Conservation (phyloP, 2,329 filamentous ascomycete genomes). For the Paecilomyces sp. region DNA sequence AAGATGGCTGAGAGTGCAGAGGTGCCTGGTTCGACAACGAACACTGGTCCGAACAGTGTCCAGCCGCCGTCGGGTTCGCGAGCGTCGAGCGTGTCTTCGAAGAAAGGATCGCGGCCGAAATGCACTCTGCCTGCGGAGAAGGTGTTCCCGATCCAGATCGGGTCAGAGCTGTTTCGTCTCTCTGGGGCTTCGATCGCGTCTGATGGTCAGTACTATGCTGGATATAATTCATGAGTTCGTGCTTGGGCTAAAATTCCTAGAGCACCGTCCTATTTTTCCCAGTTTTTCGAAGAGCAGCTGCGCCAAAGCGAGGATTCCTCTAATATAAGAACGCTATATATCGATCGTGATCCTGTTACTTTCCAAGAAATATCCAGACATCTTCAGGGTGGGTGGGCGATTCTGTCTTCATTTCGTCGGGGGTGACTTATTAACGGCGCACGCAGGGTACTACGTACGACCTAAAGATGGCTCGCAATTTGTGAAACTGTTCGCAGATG, state of each 20-base stretch:
- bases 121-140: constrained; percentile 47
- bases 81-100: neutral
- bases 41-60: neutral
- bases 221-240: constrained; percentile 2
- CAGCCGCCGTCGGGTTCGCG: neutral
- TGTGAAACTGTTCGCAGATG: constrained; percentile 87
- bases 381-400: constrained; percentile 55
- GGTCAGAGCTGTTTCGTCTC: constrained; percentile 60
- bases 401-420: neutral
- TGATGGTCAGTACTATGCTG: constrained; percentile 51
- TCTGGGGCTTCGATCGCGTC: constrained; percentile 65
- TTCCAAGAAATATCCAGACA: constrained; percentile 87
- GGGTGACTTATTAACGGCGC: constrained; percentile 1
- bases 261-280: constrained; percentile 95
- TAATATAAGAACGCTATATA: constrained; percentile 75
- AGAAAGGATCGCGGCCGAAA: constrained; percentile 3
- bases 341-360: constrained; percentile 83
- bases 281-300: constrained; percentile 83
- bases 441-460: constrained; percentile 69
- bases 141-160: constrained; percentile 65
- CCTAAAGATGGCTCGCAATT: constrained; percentile 80
- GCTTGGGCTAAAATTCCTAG: constrained; percentile 43
- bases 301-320: constrained; percentile 52
- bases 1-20: neutral
- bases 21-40: neutral